Percentiles rank a stretch among this genome's conserved stretches.
These are phyloP conservation scores for Petunia secreta DNA, from an alignment of 257 asterid species.

Conservation along the genomic window DNA sequence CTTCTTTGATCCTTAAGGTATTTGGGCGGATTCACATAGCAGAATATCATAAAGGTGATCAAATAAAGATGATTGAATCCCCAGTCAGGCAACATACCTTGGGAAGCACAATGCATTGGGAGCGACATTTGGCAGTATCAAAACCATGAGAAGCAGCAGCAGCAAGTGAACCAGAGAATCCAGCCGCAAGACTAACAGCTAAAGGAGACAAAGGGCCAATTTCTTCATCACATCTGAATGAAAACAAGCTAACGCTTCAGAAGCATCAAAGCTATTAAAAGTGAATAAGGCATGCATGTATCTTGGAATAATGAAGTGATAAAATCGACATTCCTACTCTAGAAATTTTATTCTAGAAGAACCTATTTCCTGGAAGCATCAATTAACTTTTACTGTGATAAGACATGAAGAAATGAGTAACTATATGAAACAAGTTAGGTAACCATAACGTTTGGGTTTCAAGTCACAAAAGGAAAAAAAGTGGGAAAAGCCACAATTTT, in stretches of 20 bases:
- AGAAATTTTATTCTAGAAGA: conserved; percentile 3
- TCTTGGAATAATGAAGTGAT: conserved; percentile 13
- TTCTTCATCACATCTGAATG: conserved; percentile 64
- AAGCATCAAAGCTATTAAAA: neutral
- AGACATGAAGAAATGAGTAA: too few relatives aligned
- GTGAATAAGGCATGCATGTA: neutral
- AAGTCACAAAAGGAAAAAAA: too few relatives aligned
- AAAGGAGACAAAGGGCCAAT: conserved; percentile 87
- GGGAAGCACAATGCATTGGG: conserved; percentile 81
- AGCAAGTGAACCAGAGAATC: conserved; percentile 95
- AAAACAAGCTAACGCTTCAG: neutral
- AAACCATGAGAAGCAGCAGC: conserved; percentile 96
- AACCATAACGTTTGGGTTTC: too few relatives aligned
- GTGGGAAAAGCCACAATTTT: too few relatives aligned
- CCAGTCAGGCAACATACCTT: conserved; percentile 56
- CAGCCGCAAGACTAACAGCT: conserved; percentile 86
- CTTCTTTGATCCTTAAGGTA: neutral
- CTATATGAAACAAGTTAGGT: too few relatives aligned
- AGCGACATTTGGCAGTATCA: conserved; percentile 82
- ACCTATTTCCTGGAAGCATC: conserved; percentile 1
- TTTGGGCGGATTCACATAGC: neutral
- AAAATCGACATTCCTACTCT: neutral
- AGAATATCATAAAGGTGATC: neutral
- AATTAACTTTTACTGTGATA: too few relatives aligned
- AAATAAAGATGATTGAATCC: neutral